Base-by-base conservation (phyloP, 768 basidiomycete species). In the Hericium erinaceus region DNA sequence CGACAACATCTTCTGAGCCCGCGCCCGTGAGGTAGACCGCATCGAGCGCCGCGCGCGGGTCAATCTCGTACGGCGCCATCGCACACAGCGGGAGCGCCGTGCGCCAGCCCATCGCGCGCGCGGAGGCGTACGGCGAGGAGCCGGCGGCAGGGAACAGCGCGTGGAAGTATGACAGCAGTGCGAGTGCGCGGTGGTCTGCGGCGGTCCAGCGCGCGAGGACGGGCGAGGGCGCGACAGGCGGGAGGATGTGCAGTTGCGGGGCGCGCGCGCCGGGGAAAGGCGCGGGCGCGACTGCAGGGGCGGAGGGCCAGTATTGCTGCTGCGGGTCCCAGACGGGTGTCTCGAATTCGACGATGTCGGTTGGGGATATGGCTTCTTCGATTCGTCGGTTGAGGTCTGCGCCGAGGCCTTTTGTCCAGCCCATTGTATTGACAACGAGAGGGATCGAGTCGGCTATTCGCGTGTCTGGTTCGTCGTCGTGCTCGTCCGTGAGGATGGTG, bases 321-420 rank as follows among this genome's bases (percentile, higher is more conserved):
- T n/a, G 53, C 13, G 15, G 49, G 24, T 48, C 24, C 52, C 2
- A 16, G 16, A 6, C 39, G 3, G 57, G 55, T n/a, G 54, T 40
- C 15, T 62, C 73, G 56, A 84, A 69, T 40, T 79, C 74, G 70
- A 81, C 90, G 22, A 87, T 70, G 57, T 81, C 73, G 0, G 82
- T 81, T 0, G 90, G 81, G 22, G 79, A 74, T 4, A 83, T 72
- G 38, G 84, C 71, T 10, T 79, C 79, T 63, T 94, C 85, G 51
- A 99, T 85, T 60, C 80, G 80, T 13, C 67, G 68, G 2, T 83
- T 80, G 11, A 98, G 72, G 64, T 95, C 90, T 15, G 83, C 85
- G 3, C 95, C 95, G 2, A 97, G 81, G 7, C 95, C 95, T 68
- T 95, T 98, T 5, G 81, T 81, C 95, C 95, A 99, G 2, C 95